A percentile compares a stretch with the other conserved stretches of the same genome.
These are phyloP conservation scores for Tricholoma flavovirens DNA, from an alignment of 768 basidiomycete genomes.

Conservation along the genomic window DNA sequence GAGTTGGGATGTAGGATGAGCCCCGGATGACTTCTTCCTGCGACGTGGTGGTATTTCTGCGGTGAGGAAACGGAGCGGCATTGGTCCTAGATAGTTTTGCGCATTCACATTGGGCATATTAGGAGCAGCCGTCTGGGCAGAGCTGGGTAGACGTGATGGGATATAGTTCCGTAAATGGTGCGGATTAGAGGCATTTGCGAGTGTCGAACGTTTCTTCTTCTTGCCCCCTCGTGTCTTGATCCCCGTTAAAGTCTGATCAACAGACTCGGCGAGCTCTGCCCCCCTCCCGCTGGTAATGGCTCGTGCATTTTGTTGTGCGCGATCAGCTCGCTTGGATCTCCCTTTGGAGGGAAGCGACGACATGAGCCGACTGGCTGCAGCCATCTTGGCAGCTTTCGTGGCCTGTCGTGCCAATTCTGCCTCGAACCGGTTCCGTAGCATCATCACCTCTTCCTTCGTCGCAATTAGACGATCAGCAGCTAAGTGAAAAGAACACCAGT, in stretches of 20 bases:
- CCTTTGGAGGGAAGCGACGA: conserved; percentile 26
- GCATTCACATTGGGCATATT: conserved; percentile 33
- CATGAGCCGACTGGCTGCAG: conserved; percentile 28
- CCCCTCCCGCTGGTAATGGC: conserved; percentile 21
- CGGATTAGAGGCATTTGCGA: conserved; percentile 92
- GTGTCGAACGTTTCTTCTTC: conserved; percentile 91
- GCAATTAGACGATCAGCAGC: conserved; percentile 68
- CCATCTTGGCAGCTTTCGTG: conserved; percentile 51
- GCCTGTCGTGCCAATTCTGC: conserved; percentile 69
- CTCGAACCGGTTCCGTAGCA: conserved; percentile 65
- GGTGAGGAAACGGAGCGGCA: conserved; percentile 60
- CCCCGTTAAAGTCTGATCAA: conserved; percentile 29
- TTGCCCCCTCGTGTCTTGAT: conserved; percentile 40
- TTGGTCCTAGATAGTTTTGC: conserved; percentile 51
- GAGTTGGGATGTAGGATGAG: conserved; percentile 23
- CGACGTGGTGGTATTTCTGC: conserved; percentile 56
- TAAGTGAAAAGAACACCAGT: conserved; percentile 20
- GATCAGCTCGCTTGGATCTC: conserved; percentile 13
- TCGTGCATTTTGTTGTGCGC: conserved; percentile 26
- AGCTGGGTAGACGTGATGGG: conserved; percentile 69
- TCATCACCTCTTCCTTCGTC: conserved; percentile 63
- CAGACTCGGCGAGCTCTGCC: conserved; percentile 32
- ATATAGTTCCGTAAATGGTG: conserved; percentile 95
- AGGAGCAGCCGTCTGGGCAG: conserved; percentile 26
- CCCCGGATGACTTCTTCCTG: conserved; percentile 14